Evolutionary conservation across 768 basidiomycete genomes (phyloP).

Genomic region (Cubamyces lactineus): DNA sequence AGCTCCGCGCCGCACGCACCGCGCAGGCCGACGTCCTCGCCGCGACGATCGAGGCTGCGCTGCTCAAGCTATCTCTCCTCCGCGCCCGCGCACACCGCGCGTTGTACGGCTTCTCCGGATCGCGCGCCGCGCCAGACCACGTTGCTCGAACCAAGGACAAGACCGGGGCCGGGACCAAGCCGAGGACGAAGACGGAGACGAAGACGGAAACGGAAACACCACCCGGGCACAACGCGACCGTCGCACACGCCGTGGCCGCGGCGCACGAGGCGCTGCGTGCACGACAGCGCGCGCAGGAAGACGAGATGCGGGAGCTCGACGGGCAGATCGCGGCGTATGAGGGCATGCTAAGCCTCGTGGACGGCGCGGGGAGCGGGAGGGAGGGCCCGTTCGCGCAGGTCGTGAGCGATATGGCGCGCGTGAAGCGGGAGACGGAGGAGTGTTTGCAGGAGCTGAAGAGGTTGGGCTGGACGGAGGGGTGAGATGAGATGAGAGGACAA

Average conservation of each 20-base stretch:
- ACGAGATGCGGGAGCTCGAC: conserved; percentile 44
- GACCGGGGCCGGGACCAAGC: no score
- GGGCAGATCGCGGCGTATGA: conserved; percentile 46
- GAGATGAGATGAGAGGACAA: conserved; percentile 31
- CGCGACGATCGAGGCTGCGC: conserved; percentile 48
- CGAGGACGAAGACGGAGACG: no score
- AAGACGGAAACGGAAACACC: no score
- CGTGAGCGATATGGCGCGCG: conserved; percentile 50
- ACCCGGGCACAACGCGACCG: conserved; percentile 16
- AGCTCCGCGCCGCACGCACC: conserved; percentile 35
- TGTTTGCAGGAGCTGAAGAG: conserved; percentile 51
- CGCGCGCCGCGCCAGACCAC: no score
- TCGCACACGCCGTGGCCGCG: conserved; percentile 40
- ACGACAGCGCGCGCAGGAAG: conserved; percentile 41
- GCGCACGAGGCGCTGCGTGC: conserved; percentile 39
- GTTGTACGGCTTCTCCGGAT: conserved; percentile 45
- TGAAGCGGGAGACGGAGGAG: conserved; percentile 53
- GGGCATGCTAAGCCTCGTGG: conserved; percentile 44
- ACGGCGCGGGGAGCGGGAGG: conserved; percentile 35
- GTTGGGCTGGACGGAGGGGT: conserved; percentile 55
- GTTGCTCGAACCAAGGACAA: no score
- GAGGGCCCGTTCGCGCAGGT: conserved; percentile 47
- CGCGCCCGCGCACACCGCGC: conserved; percentile 42
- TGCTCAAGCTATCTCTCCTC: conserved; percentile 53
- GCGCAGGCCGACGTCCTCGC: conserved; percentile 46